These are phyloP conservation scores for Ophiostoma pallidulum DNA, from an alignment of 2,329 filamentous ascomycete species.

Conservation along the genomic window DNA sequence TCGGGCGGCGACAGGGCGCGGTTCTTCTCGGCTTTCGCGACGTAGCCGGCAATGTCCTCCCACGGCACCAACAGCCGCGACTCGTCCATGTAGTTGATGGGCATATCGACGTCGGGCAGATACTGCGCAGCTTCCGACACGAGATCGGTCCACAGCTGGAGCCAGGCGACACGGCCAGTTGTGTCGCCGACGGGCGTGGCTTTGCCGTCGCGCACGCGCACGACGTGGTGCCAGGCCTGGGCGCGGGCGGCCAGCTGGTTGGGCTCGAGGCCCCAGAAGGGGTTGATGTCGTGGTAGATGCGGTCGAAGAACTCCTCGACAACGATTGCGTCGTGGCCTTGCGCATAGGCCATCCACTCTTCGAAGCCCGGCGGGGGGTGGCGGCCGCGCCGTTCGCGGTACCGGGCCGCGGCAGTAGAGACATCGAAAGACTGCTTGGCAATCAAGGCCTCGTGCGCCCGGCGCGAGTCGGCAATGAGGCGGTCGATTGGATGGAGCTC, in stretches of 20 bases:
- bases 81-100: slow-evolving; percentile 56
- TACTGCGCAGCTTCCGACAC: slow-evolving; percentile 42
- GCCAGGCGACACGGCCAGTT: slow-evolving; percentile 33
- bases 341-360: slow-evolving; percentile 37
- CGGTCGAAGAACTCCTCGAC: slow-evolving; percentile 44
- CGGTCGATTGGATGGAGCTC: slow-evolving; percentile 35
- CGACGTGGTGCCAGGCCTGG: slow-evolving; percentile 34
- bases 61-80: slow-evolving; percentile 51
- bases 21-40: slow-evolving; percentile 36
- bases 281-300: slow-evolving; percentile 42
- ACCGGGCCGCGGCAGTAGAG: slow-evolving; percentile 33
- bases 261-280: slow-evolving; percentile 46
- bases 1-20: slow-evolving; percentile 34
- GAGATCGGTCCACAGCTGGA: slow-evolving; percentile 39
- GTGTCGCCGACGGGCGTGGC: slow-evolving; percentile 32
- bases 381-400: slow-evolving; percentile 36
- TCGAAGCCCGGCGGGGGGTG: slow-evolving; percentile 42
- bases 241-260: slow-evolving; percentile 25
- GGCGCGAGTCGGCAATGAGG: slow-evolving; percentile 32
- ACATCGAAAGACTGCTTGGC: slow-evolving; percentile 34
- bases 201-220: slow-evolving; percentile 38
- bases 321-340: slow-evolving; percentile 31
- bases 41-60: slow-evolving; percentile 43
- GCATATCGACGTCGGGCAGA: slow-evolving; percentile 57
- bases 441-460: slow-evolving; percentile 29